Evolutionary conservation across 164 flowering plant genomes (phyloP), one percentile per base, ranked within the genome.

Genomic region (Magnolia kwangsiensis): DNA sequence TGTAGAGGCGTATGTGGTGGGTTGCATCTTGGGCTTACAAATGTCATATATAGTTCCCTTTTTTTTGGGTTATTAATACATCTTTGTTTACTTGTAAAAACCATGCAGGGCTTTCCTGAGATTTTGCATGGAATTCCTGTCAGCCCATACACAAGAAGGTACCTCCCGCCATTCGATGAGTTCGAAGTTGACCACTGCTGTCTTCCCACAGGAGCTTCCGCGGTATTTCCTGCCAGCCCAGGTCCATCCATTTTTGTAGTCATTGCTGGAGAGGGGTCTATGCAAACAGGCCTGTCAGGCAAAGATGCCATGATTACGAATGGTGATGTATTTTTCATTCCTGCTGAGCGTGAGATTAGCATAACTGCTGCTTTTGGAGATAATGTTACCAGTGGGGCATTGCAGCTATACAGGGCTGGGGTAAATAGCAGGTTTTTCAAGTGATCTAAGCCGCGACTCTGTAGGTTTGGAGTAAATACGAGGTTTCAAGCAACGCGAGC

Each of bases 131-230:
- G 99, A 59, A 81, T 83, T 75, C 76, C 84, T 9, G 11, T 89
- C 31, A 86, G 85, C 74, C 81, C 84, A 27, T 89, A 87, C 65
- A 86, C 80, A 13, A 90, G 70, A 51, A 90, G 86, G 80, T 96
- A 93, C 83, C 78, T 71, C 8, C 98, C 98, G 1, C 97, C 97
- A 5, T 92, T 91, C 37, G 93, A 94, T 69, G 99, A 96, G 78
- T 96, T 96, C 77, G 99, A 96, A 86, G 92, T 96, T 20, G 99
- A 96, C 67, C 81, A 72, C 1, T 96, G 94, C 73, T 63, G 74
- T 70, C 89, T 96, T 66, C 90, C 96, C 0, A 50, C 63, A 1
- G 90, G 84, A 7, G 79, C 80, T 55, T 85, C 92, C 1, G 76
- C 86, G 27, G 82, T 75, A 8, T 88, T 96, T 63, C 88, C 92